phyloP scores from a whole-genome alignment of 345 rosid genomes.

The Clarkia xantiana region DNA sequence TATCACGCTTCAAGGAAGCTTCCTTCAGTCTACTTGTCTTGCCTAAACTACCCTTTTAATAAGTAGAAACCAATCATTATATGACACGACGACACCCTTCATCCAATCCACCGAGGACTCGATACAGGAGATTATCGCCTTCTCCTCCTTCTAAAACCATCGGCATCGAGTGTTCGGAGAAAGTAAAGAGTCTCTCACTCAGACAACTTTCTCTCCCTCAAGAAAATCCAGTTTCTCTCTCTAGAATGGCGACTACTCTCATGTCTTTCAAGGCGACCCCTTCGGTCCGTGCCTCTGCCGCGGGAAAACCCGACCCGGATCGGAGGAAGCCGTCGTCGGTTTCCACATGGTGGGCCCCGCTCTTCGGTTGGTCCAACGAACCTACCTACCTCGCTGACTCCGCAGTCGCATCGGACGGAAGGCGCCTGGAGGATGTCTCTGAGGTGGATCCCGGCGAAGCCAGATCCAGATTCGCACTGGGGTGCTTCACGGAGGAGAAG shows the following conservation, averaged over 20 bases:
- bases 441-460: background rate
- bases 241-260: background rate
- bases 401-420: background rate
- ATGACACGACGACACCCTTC: too few species aligned
- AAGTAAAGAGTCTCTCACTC: too few species aligned
- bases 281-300: background rate
- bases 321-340: background rate
- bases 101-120: too few species aligned
- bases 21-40: too few species aligned
- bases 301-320: background rate
- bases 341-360: slow-evolving; percentile 1
- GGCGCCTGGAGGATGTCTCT: background rate
- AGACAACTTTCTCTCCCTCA: background rate
- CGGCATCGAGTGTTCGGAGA: too few species aligned
- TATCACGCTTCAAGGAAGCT: too few species aligned
- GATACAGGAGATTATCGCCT: too few species aligned
- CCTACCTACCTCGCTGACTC: too few species aligned
- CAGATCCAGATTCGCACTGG: slow-evolving; percentile 1
- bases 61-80: too few species aligned
- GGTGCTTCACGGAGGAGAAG: slow-evolving; percentile 4
- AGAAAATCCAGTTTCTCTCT: background rate
- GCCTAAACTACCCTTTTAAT: too few species aligned
- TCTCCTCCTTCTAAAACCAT: background rate
- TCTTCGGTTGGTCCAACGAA: slow-evolving; percentile 2
- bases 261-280: background rate